Percentiles rank a stretch among this genome's conserved stretches.
Conservation (phyloP, 495 filamentous ascomycete species). For the Lineolata rhizophorae region DNA sequence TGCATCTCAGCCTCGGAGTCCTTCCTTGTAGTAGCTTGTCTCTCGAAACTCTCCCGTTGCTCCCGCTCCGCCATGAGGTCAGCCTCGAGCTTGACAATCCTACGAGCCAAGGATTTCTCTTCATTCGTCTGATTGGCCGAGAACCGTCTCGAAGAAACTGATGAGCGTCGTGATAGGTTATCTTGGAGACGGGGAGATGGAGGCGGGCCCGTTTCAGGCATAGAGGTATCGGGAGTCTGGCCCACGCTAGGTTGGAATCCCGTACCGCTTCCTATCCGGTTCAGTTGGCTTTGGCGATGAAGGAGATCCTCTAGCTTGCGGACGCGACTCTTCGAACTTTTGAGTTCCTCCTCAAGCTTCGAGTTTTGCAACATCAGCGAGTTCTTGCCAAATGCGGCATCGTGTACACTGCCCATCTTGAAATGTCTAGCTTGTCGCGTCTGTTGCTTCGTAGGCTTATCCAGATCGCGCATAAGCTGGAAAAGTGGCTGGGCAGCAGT, state of each 20-base stretch:
- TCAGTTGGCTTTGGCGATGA: conserved; percentile 60
- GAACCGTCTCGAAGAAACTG: conserved; percentile 40
- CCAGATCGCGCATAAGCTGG: conserved; percentile 38
- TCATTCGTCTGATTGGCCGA: conserved; percentile 44
- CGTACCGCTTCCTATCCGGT: conserved; percentile 39
- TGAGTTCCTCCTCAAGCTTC: conserved; percentile 59
- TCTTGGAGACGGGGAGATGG: conserved; percentile 23
- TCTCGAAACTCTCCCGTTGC: conserved; percentile 28
- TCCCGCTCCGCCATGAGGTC: conserved; percentile 43
- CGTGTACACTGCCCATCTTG: conserved; percentile 88
- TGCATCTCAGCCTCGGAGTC: conserved; percentile 27
- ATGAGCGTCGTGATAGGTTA: conserved; percentile 34
- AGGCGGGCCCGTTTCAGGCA: conserved; percentile 23
- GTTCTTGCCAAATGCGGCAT: conserved; percentile 52
- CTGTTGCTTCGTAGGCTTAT: conserved; percentile 52
- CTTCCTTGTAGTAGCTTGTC: conserved; percentile 31
- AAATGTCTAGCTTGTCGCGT: conserved; percentile 71
- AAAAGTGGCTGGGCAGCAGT: conserved; percentile 39
- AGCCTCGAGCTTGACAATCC: conserved; percentile 59
- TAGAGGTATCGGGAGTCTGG: conserved; percentile 5
- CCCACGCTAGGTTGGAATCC: conserved; percentile 26
- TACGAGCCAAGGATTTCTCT: conserved; percentile 38
- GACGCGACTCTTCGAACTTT: conserved; percentile 74
- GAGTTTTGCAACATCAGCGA: conserved; percentile 65
- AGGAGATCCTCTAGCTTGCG: conserved; percentile 82